Percentiles rank a stretch among this genome's conserved stretches.
phyloP scores from a whole-genome alignment of 2,329 filamentous ascomycete genomes.

The Endocalyx cinctus region DNA sequence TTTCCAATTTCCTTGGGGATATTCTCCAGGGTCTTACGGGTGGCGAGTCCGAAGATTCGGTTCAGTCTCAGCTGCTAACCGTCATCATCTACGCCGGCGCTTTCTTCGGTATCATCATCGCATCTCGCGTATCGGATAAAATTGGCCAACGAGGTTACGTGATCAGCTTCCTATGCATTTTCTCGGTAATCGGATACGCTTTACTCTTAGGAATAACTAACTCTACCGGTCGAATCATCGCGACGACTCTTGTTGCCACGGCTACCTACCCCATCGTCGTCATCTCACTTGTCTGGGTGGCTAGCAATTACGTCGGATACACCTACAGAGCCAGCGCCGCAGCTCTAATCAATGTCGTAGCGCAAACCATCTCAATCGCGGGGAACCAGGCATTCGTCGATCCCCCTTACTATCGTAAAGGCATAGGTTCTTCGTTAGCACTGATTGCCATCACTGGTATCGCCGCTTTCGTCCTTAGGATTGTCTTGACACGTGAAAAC shows the following conservation, averaged over 20 bases:
- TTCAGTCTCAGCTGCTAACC: conserved; percentile 18
- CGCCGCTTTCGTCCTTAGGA: conserved; percentile 1
- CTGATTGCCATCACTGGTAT: conserved; percentile 7
- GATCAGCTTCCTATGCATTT: conserved; percentile 7
- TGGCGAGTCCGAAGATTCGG: conserved; percentile 3
- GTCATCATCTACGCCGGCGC: conserved; percentile 19
- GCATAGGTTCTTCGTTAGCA: conserved; percentile 3
- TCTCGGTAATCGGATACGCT: conserved; percentile 14
- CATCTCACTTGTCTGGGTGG: conserved; percentile 17
- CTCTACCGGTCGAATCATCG: conserved; percentile 15
- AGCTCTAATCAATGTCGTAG: conserved; percentile 17
- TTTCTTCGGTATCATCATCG: conserved; percentile 18
- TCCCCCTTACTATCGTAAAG: conserved; percentile 12
- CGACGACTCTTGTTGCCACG: conserved; percentile 18
- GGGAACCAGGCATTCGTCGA: conserved; percentile 19
- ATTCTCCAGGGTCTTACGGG: conserved; percentile 7
- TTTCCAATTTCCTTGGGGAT: conserved; percentile 18
- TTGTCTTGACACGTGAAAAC: conserved; percentile 4
- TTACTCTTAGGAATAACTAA: conserved; percentile 15
- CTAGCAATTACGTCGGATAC: conserved; percentile 21
- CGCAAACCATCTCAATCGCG: conserved; percentile 16
- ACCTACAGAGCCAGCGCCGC: conserved; percentile 11
- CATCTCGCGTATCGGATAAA: conserved; percentile 15
- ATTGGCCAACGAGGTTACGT: conserved; percentile 15
- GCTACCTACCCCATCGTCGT: conserved; percentile 16